Conservation (phyloP, 1,139 yeast genomes). For the Kodamaea ohmeri region DNA sequence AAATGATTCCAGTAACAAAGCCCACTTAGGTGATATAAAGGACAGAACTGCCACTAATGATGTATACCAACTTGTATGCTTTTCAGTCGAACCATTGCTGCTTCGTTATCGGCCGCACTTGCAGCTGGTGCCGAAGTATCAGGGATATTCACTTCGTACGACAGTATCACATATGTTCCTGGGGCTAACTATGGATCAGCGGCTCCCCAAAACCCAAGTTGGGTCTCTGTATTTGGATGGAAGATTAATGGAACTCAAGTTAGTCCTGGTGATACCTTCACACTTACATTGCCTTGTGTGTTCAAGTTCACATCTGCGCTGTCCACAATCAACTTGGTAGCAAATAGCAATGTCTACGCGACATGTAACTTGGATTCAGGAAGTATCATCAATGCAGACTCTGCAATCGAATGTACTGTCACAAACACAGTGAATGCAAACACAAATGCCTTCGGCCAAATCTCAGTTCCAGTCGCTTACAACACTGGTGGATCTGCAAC, state of each 20-base stretch:
- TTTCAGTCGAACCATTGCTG: constrained; percentile 12
- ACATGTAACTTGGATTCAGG: constrained; percentile 27
- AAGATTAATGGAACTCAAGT: constrained; percentile 13
- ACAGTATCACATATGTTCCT: constrained; percentile 14
- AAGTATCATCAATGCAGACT: constrained; percentile 23
- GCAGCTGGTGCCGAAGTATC: constrained; percentile 13
- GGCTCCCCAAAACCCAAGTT: constrained; percentile 19
- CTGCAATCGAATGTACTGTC: constrained; percentile 27
- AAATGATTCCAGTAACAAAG: too few relatives aligned
- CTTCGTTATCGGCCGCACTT: not conserved
- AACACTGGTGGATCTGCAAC: constrained; percentile 26
- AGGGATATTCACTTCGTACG: constrained; percentile 21
- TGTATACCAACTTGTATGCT: not conserved
- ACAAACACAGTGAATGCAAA: constrained; percentile 13
- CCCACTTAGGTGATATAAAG: not conserved
- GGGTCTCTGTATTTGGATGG: constrained; percentile 29
- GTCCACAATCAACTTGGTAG: constrained; percentile 10
- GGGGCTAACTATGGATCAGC: constrained; percentile 9
- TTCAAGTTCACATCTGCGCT: constrained; percentile 23
- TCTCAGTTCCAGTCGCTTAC: constrained; percentile 28
- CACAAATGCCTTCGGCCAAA: constrained; percentile 24
- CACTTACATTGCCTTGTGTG: constrained; percentile 28
- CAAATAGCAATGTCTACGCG: constrained; percentile 10
- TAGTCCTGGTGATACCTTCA: constrained; percentile 29
- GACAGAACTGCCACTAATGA: not conserved